A percentile compares a stretch with the other conserved stretches of the same genome.
Conservation (phyloP, 2,329 filamentous ascomycete species). For the Sporothrix schenckii region DNA sequence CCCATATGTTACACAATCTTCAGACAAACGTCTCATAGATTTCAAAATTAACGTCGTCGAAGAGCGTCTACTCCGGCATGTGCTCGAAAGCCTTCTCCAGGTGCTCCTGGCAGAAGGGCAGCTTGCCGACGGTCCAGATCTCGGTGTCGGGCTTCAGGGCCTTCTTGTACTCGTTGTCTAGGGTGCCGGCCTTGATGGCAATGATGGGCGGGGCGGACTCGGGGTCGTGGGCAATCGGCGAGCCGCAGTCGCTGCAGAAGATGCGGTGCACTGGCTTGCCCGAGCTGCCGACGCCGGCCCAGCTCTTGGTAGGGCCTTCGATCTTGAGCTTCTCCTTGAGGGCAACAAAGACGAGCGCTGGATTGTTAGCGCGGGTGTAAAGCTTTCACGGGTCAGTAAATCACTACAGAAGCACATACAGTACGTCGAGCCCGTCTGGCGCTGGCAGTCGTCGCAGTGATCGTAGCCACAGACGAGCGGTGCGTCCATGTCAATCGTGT, state of each 20-base stretch:
- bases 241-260: constrained; percentile 71
- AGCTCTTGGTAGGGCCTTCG: constrained; percentile 67
- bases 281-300: constrained; percentile 60
- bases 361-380: neutral
- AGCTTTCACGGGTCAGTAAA: neutral
- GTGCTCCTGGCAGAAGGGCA: constrained; percentile 69
- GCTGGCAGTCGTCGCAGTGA: constrained; percentile 74
- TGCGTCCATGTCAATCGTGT: constrained; percentile 59
- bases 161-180: constrained; percentile 68
- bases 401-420: constrained; percentile 49
- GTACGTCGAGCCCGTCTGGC: constrained; percentile 69
- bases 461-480: constrained; percentile 65
- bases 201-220: constrained; percentile 71
- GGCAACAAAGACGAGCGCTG: constrained; percentile 67
- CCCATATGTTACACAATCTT: constrained; percentile 23
- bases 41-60: neutral
- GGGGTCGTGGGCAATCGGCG: constrained; percentile 70
- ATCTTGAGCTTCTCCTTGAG: constrained; percentile 67
- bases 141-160: constrained; percentile 68
- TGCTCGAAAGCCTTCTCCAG: constrained; percentile 64
- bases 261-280: constrained; percentile 67
- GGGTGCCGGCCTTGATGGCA: constrained; percentile 67
- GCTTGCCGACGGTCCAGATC: constrained; percentile 70
- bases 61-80: constrained; percentile 59
- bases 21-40: constrained; percentile 3